Evolutionary conservation across 306 rosid species (phyloP), one percentile per base, ranked within the genome.

Genomic region (Prunus campanulata): DNA sequence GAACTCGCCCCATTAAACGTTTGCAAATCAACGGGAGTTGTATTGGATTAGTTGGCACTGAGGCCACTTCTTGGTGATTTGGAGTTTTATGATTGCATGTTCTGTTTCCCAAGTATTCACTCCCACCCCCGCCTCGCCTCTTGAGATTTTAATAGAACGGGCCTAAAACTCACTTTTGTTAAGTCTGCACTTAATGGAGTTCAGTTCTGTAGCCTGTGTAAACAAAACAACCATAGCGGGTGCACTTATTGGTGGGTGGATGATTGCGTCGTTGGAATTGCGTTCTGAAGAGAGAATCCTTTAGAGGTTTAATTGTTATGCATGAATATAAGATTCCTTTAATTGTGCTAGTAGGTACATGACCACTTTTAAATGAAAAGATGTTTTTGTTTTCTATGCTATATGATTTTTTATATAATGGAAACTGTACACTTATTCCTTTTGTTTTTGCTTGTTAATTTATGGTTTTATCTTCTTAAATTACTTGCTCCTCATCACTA

Each of bases 401-500:
- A 0, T 39, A n/a, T 47, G 44, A 2, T 27, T 48, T 12, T 6
- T 24, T 49, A 69, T 1, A 49, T 27, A 3, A 48, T 48, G 73
- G 39, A 48, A 69, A 69, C 19, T 29, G 22, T 63, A 30, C 46
- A 18, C 50, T 51, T 8, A 60, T 39, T 32, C 39, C 7, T 35
- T 35, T 5, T 35, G 39, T 35, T 35, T 49, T 72, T 61, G 5
- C 52, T 65, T 71, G 16, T 61, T 32, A 42, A 42, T 35, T 24
- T 51, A 29, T 68, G 48, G 29, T 79, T 71, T 47, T 27, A 3
- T 47, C 52, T 46, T 70, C 25, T 56, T 66, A 14, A 20, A 20
- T 72, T 56, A 51, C 25, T 27, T 49, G 47, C 79, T 66, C 68
- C 35, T 27, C 70, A 74, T 68, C 68, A 75, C 46, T 77, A 78